Conservation (phyloP, 139 green algal species). For the Haematococcus lacustris region DNA sequence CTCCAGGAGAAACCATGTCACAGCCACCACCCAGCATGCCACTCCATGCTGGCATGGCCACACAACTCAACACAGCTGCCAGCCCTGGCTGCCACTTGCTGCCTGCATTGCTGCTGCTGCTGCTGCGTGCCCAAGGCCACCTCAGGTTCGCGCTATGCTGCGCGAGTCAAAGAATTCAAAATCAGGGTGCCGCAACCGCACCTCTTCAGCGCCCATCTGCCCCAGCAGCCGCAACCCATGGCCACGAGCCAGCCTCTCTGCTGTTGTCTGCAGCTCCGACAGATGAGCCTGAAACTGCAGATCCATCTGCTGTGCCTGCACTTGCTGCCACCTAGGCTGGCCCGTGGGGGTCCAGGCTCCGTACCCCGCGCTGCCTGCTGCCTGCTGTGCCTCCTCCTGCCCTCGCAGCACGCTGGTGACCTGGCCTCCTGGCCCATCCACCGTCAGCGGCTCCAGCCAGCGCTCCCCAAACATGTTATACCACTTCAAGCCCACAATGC, state of each 20-base stretch:
- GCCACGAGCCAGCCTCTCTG: constrained; percentile 35
- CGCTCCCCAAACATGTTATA: constrained; percentile 60
- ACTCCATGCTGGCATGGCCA: too few relatives aligned
- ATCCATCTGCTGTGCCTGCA: constrained; percentile 5
- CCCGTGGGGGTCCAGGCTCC: neutral
- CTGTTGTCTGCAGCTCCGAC: constrained; percentile 34
- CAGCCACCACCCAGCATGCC: too few relatives aligned
- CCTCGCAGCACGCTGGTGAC: neutral
- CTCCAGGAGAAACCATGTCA: too few relatives aligned
- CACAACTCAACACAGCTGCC: too few relatives aligned
- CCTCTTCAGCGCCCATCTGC: constrained; percentile 26
- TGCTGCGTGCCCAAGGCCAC: too few relatives aligned
- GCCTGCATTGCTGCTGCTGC: too few relatives aligned
- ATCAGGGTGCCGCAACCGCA: constrained; percentile 36
- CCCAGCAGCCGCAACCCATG: constrained; percentile 33
- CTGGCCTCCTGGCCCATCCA: neutral
- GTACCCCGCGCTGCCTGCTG: neutral
- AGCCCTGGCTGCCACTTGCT: too few relatives aligned
- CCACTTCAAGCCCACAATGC: constrained; percentile 57
- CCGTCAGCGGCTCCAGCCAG: constrained; percentile 54
- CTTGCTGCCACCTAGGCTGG: neutral
- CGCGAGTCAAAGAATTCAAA: constrained; percentile 51
- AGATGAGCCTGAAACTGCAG: constrained; percentile 12
- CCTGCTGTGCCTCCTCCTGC: neutral
- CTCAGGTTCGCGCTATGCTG: too few relatives aligned